Base-by-base conservation (phyloP, 2,329 filamentous ascomycete species). In the Sporothrix phasma region DNA sequence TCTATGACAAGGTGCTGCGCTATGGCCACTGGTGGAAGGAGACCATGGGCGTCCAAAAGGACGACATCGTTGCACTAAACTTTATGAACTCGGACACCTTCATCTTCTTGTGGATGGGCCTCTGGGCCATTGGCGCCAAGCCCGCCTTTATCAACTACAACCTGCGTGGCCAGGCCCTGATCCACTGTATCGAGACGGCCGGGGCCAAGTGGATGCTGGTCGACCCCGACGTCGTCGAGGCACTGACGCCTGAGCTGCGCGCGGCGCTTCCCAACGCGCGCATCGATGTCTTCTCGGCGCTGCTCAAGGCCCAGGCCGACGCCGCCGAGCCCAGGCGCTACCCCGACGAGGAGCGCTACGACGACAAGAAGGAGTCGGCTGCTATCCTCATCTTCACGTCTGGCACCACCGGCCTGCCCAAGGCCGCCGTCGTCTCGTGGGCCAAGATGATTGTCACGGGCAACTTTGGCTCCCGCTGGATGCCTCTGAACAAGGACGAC, bases 71-170 rank as follows among this genome's bases (percentile, higher is more conserved):
- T 19, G 90, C 89, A 8, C 80, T 96, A 69, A 82, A 94, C 73
- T 89, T 90, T 69, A 87, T 88, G 75, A 96, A 96, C 72, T 89
- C 85, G 46, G 85, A 90, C n/a, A 81, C 82, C 3, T 93, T 91
- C 70, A 71, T 93, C 31, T 89, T 92, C 72, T 67, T 95, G 8
- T 84, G 87, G 80, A 78, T 92, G 63, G 91, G 87, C 0, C 75
- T 96, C 37, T 96, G 90, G 90, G 85, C 87, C 34, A 85, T 96
- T 65, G 92, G 92, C 11, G 91, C 89, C 0, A 86, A 86, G 64
- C 90, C 91, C 0, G 91, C 91, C 0, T 90, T 94, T 69, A 88
- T 96, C 76, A 96, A 96, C 75, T 93, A 92, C 75, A 94, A 94
- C 72, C 77, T 96, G 58, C 81, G 82, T 0, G 87, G 86, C 13